Conservation (phyloP, 192 early-diverging fungal species). For the Piromyces sp. region DNA sequence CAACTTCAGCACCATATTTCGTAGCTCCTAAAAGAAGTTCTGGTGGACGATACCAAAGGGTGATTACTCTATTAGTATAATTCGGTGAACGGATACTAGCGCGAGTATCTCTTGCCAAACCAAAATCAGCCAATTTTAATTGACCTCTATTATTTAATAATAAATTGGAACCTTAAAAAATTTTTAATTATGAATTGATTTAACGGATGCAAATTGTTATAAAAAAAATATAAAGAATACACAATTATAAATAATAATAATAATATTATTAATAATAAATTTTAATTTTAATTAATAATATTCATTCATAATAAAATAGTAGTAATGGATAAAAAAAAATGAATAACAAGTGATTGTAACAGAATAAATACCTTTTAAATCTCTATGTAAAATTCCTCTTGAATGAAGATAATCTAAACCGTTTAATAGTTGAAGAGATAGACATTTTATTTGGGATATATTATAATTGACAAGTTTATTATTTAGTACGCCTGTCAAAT, state of each 20-base stretch:
- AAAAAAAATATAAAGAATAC: no score
- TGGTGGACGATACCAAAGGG: slow-evolving; percentile 90
- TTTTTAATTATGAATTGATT: no score
- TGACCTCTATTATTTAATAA: slow-evolving; percentile 71
- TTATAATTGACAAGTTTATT: slow-evolving; percentile 53
- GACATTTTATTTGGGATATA: slow-evolving; percentile 64
- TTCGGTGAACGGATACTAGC: slow-evolving; percentile 13
- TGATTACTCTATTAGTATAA: slow-evolving; percentile 80
- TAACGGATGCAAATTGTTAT: no score
- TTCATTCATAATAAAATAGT: no score
- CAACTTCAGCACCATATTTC: slow-evolving; percentile 68
- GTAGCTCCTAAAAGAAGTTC: slow-evolving; percentile 80
- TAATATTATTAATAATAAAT: no score
- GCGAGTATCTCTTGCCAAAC: slow-evolving; percentile 65
- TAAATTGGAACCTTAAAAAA: slow-evolving; percentile 52
- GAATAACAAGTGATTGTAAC: not conserved
- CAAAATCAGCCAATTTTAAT: slow-evolving; percentile 94
- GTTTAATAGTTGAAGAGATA: slow-evolving; percentile 66
- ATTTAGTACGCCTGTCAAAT: slow-evolving; percentile 56
- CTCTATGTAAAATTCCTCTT: slow-evolving; percentile 69
- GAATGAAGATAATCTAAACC: slow-evolving; percentile 78
- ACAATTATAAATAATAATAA: no score
- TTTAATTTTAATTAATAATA: no score
- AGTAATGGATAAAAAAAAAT: not conserved
- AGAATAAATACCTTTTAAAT: slow-evolving; percentile 59